Evolutionary conservation across 2,329 filamentous ascomycete species (phyloP), one percentile per base, ranked within the genome.

Genomic region (Ophiosphaerella korrae): DNA sequence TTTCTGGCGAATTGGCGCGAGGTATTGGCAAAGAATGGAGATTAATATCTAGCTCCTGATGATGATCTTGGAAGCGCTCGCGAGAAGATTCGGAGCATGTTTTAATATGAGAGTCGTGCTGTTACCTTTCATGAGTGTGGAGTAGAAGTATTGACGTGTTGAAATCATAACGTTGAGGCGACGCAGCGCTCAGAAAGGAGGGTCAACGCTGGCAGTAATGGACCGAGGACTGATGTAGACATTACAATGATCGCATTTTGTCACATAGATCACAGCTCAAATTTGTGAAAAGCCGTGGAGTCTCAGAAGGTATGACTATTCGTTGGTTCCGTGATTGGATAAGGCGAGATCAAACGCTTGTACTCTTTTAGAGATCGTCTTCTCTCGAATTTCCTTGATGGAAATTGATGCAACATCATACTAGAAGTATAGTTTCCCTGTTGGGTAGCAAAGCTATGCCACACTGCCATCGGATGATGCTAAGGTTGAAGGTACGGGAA

Each of bases 1-100:
- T 62, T 71, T 62, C 62, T 66, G 44, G 62, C 40, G 16, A 67
- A 53, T 12, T 57, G 55, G 36, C 62, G 61, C 4, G 53, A 54
- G 26, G 49, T 48, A 53, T 45, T 60, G 8, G 62, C 52, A 34
- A 57, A 26, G 24, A 57, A 49, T 23, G 44, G 32, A 52, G 35
- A 32, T 50, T 52, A 52, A 33, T 51, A 52, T 31, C 36, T 53
- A 32, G 47, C n/a, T 33, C 49, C 43, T 26, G 43, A 49, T 33
- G 47, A 38, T 43, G 42, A 37, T 48, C 45, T 45, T 18, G 52
- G 55, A 33, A 56, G 24, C 23, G 37, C 55, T 52, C 60, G 52
- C 29, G 62, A 57, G 41, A 73, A 68, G 35, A 68, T 57, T 41
- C 62, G 64, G 38, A 73, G 66, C 70, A 72, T 73, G 12, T 32